Percentiles rank a stretch among this genome's conserved stretches.
Conservation (phyloP, 352 stramenopile genomes). For the Saprolegnia parasitica region DNA sequence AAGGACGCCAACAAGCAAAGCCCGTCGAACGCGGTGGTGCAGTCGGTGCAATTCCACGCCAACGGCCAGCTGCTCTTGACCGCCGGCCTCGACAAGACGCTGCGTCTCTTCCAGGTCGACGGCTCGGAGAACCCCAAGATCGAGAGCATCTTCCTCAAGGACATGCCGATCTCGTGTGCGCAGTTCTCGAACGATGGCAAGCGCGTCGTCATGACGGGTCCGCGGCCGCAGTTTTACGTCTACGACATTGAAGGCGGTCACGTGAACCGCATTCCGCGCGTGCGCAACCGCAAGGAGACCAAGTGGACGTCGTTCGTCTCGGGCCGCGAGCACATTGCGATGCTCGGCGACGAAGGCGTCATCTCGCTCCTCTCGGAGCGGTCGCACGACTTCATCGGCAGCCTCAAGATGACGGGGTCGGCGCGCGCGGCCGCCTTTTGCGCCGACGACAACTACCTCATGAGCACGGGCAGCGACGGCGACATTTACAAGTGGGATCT, state of each 20-base stretch:
- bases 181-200: constrained; percentile 76
- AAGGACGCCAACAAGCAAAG: constrained; percentile 90
- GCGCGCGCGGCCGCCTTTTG: constrained; percentile 88
- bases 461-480: constrained; percentile 93
- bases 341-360: constrained; percentile 94
- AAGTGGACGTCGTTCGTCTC: constrained; percentile 89
- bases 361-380: constrained; percentile 89
- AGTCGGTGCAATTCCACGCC: constrained; percentile 86
- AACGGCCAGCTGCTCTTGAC: constrained; percentile 86
- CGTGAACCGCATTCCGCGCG: constrained; percentile 85
- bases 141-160: constrained; percentile 86
- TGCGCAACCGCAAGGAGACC: constrained; percentile 87
- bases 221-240: constrained; percentile 94
- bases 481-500: constrained; percentile 97
- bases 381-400: constrained; percentile 90
- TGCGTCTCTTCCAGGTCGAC: constrained; percentile 91
- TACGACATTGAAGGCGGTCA: constrained; percentile 93
- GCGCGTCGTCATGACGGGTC: constrained; percentile 88
- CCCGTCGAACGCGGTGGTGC: constrained; percentile 77
- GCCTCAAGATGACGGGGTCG: constrained; percentile 96
- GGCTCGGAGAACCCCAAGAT: constrained; percentile 84
- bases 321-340: constrained; percentile 88
- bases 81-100: constrained; percentile 88
- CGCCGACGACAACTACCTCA: constrained; percentile 87
- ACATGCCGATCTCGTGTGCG: constrained; percentile 84